These are phyloP conservation scores for Conringia planisiliqua DNA, from an alignment of 345 rosid genomes.

Conservation along the genomic window DNA sequence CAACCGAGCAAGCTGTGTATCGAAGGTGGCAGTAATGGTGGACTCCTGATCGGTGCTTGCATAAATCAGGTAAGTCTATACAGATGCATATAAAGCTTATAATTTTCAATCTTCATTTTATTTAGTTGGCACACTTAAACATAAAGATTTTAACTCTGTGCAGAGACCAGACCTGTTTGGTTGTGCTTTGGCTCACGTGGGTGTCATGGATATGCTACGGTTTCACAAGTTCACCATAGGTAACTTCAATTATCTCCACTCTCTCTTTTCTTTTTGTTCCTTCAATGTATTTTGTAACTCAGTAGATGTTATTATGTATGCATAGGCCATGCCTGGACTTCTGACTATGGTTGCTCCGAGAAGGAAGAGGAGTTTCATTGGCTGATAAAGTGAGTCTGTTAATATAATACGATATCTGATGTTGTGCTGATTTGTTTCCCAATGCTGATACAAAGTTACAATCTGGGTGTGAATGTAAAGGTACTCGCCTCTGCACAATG, in stretches of 20 bases:
- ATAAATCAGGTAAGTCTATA: conserved; percentile 66
- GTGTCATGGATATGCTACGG: conserved; percentile 98
- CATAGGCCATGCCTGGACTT: conserved; percentile 92
- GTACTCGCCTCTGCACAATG: conserved; percentile 94
- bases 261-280: not conserved
- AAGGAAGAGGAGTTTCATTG: conserved; percentile 81
- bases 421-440: conserved; percentile 3
- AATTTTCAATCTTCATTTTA: not conserved
- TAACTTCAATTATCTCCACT: conserved; percentile 22
- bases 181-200: conserved; percentile 97
- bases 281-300: not conserved
- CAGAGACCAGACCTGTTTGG: conserved; percentile 98
- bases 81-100: not conserved
- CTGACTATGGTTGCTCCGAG: conserved; percentile 87
- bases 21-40: conserved; percentile 98
- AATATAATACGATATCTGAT: not conserved
- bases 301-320: conserved; percentile 8
- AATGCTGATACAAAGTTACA: not conserved
- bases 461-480: conserved; percentile 34
- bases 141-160: not conserved
- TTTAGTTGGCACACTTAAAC: conserved; percentile 6
- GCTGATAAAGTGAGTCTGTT: conserved; percentile 69
- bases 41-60: conserved; percentile 93
- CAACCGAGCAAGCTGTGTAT: conserved; percentile 69
- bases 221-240: conserved; percentile 98